A percentile compares a stretch with the other conserved stretches of the same genome.
phyloP scores from a whole-genome alignment of 2,329 filamentous ascomycete species.

The Penicillium crustosum region DNA sequence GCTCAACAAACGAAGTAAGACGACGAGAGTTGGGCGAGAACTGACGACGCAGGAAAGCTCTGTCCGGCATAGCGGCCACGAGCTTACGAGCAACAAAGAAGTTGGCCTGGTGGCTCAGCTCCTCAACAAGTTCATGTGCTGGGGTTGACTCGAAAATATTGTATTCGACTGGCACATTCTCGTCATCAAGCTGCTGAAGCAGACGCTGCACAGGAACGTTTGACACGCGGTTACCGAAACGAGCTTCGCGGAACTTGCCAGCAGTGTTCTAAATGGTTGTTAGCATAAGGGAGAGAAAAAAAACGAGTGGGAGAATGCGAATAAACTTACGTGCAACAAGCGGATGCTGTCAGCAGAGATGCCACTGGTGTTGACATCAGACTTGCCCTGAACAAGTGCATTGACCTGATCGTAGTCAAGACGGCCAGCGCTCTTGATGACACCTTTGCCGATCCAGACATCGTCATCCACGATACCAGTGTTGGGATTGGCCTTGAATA shows the following conservation, averaged over 20 bases:
- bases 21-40: constrained; percentile 81
- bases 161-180: constrained; percentile 93
- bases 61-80: constrained; percentile 75
- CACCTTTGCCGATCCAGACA: constrained; percentile 88
- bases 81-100: constrained; percentile 84
- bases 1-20: constrained; percentile 84
- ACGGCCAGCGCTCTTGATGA: constrained; percentile 89
- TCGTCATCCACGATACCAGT: constrained; percentile 84
- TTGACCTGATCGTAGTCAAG: constrained; percentile 85
- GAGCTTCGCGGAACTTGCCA: constrained; percentile 85
- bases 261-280: constrained; percentile 61
- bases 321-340: constrained; percentile 66
- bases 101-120: constrained; percentile 92
- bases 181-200: constrained; percentile 91
- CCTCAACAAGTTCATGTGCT: constrained; percentile 90
- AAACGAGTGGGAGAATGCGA: not conserved
- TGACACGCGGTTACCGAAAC: constrained; percentile 75
- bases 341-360: constrained; percentile 74
- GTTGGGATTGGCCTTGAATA: constrained; percentile 83
- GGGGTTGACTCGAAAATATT: constrained; percentile 92
- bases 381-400: constrained; percentile 66
- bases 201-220: constrained; percentile 83
- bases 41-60: constrained; percentile 88
- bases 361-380: constrained; percentile 62
- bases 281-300: constrained; percentile 4